Evolutionary conservation across 192 early-diverging fungal species (phyloP).

Genomic region (Coemansia sp.): DNA sequence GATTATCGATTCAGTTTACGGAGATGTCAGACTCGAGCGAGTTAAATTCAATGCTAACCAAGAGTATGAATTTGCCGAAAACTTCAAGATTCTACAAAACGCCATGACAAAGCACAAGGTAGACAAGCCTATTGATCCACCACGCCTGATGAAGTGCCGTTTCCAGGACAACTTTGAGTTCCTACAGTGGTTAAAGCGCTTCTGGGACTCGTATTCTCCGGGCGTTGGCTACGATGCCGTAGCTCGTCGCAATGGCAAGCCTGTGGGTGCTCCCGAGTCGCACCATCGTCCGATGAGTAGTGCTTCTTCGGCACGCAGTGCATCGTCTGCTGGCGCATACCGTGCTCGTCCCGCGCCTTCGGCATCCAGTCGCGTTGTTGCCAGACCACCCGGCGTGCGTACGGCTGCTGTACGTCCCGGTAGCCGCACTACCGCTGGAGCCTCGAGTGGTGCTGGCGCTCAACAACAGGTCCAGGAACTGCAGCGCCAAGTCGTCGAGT

Average conservation of each 20-base stretch:
- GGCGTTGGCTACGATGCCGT: slow-evolving; percentile 84
- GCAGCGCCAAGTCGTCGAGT: slow-evolving; percentile 75
- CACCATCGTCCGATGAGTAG: slow-evolving; percentile 41
- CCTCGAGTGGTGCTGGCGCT: slow-evolving; percentile 61
- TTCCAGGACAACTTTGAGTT: slow-evolving; percentile 99
- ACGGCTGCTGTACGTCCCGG: slow-evolving; percentile 18
- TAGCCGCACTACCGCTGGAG: slow-evolving; percentile 17
- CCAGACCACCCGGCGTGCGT: slow-evolving; percentile 9
- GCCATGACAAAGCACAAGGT: slow-evolving; percentile 88
- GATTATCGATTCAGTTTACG: slow-evolving; percentile 75
- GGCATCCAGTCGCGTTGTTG: slow-evolving; percentile 12
- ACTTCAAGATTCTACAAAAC: slow-evolving; percentile 93
- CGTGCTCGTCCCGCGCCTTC: slow-evolving; percentile 23
- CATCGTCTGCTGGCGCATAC: slow-evolving; percentile 36
- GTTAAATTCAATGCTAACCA: slow-evolving; percentile 96
- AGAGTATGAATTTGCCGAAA: slow-evolving; percentile 94
- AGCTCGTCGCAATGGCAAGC: slow-evolving; percentile 62
- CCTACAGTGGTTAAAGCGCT: slow-evolving; percentile 93
- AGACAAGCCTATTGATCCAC: slow-evolving; percentile 89
- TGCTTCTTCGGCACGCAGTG: slow-evolving; percentile 39
- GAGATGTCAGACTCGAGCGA: slow-evolving; percentile 81
- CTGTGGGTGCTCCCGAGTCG: slow-evolving; percentile 34
- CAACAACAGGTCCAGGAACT: slow-evolving; percentile 70
- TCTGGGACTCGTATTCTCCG: slow-evolving; percentile 88
- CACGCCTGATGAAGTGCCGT: slow-evolving; percentile 89